phyloP scores from a whole-genome alignment of 208 protist genomes.

The Entamoeba dispar region DNA sequence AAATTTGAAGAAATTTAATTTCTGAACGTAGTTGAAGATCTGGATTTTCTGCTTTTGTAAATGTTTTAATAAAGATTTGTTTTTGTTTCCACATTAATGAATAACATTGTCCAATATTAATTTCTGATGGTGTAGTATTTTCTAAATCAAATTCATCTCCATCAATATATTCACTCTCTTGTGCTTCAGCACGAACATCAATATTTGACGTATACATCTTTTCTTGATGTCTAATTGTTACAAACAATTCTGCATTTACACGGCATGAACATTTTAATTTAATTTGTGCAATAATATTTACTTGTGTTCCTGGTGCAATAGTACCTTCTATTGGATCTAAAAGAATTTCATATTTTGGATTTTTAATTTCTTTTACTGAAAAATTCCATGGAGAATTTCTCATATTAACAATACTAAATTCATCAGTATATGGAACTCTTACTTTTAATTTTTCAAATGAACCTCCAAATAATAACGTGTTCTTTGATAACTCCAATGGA shows the following conservation, averaged over 20 bases:
- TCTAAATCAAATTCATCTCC: background rate
- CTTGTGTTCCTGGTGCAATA: background rate
- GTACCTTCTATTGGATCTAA: background rate
- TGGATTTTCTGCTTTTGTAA: background rate
- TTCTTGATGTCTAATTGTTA: background rate
- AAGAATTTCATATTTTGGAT: background rate
- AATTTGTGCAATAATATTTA: background rate
- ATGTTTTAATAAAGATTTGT: background rate
- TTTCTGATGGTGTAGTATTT: background rate
- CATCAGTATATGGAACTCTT: background rate
- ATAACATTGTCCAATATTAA: background rate
- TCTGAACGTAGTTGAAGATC: background rate
- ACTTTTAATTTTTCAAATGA: background rate
- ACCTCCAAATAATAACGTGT: background rate
- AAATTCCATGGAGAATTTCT: background rate
- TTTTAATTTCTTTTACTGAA: background rate
- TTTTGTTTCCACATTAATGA: background rate
- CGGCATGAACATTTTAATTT: background rate
- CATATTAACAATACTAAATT: background rate
- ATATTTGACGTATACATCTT: background rate
- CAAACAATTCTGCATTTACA: background rate
- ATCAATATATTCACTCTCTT: background rate
- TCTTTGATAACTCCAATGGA: background rate
- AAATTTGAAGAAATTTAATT: background rate
- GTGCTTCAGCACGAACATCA: background rate